These are phyloP conservation scores for Axilococcus clingmanii DNA, from an alignment of 139 green algal species.

Conservation along the genomic window DNA sequence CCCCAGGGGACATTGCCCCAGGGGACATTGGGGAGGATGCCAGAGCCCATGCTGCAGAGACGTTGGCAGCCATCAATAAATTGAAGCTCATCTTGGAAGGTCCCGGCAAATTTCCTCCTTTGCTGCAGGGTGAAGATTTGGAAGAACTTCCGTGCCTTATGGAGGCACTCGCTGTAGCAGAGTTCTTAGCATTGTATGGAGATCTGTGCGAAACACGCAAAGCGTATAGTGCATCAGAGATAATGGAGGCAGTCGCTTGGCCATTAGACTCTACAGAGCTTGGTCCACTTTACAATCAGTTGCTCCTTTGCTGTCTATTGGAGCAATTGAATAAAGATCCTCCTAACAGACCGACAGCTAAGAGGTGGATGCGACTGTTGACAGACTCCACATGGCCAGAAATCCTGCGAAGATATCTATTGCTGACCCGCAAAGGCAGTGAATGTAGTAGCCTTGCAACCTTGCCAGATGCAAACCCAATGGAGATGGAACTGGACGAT, in stretches of 20 bases:
- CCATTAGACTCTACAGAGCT: slow-evolving; percentile 22
- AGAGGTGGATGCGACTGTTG: slow-evolving; percentile 23
- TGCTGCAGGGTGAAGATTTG: neutral
- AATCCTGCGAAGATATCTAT: slow-evolving; percentile 40
- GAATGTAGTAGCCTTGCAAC: neutral
- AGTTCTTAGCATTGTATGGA: slow-evolving; percentile 38
- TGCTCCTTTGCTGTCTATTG: slow-evolving; percentile 31
- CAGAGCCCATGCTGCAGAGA: neutral
- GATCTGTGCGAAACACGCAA: slow-evolving; percentile 15
- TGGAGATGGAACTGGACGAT: neutral
- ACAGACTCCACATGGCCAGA: slow-evolving; percentile 36
- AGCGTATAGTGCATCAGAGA: slow-evolving; percentile 8
- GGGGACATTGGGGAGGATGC: neutral
- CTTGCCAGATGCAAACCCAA: neutral
- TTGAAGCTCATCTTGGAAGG: neutral
- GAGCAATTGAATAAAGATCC: slow-evolving; percentile 36
- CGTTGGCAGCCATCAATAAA: neutral
- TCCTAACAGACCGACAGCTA: slow-evolving; percentile 1
- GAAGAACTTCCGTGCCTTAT: slow-evolving; percentile 6
- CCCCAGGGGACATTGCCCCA: neutral
- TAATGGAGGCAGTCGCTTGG: slow-evolving; percentile 17
- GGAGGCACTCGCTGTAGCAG: slow-evolving; percentile 26
- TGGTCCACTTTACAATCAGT: slow-evolving; percentile 23
- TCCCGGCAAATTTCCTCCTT: neutral
- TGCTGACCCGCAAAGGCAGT: slow-evolving; percentile 14